phyloP scores from a whole-genome alignment of 495 filamentous ascomycete species.

The Friedmanniomyces simplex region DNA sequence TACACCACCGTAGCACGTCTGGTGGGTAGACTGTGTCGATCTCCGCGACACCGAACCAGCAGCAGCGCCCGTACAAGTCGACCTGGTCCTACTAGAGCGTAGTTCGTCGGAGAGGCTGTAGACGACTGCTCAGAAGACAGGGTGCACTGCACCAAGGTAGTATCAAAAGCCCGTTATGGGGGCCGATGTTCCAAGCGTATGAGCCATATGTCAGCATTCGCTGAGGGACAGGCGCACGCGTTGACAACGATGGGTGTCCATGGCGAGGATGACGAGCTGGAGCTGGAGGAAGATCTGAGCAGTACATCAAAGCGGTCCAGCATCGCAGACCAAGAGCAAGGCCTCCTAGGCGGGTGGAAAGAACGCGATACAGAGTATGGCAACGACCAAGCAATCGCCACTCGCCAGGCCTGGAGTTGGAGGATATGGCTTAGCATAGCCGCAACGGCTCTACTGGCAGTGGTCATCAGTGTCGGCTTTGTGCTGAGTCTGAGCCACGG shows the following conservation, averaged over 20 bases:
- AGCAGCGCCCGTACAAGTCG: too few relatives aligned
- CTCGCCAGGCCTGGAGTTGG: neutral
- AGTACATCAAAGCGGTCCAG: neutral
- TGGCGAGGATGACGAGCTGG: neutral
- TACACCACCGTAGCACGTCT: too few relatives aligned
- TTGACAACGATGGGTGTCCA: neutral
- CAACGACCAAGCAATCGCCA: neutral
- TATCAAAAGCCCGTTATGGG: too few relatives aligned
- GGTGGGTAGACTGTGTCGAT: too few relatives aligned
- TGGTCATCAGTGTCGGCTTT: conserved; percentile 2
- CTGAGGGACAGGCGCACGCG: too few relatives aligned
- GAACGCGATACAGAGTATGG: conserved; percentile 2
- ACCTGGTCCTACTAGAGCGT: too few relatives aligned
- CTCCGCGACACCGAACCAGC: too few relatives aligned
- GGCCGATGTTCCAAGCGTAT: too few relatives aligned
- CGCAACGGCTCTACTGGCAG: neutral
- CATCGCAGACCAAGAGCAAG: neutral
- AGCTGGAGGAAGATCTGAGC: neutral
- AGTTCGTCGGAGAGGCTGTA: too few relatives aligned
- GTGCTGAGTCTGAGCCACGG: conserved; percentile 1
- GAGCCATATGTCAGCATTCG: too few relatives aligned
- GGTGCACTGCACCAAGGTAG: too few relatives aligned
- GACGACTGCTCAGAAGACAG: too few relatives aligned
- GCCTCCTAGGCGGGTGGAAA: conserved; percentile 5
- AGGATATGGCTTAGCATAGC: neutral